A percentile compares a stretch with the other conserved stretches of the same genome.
These are phyloP conservation scores for Penicillium subrubescens DNA, from an alignment of 495 filamentous ascomycete species.

Conservation along the genomic window DNA sequence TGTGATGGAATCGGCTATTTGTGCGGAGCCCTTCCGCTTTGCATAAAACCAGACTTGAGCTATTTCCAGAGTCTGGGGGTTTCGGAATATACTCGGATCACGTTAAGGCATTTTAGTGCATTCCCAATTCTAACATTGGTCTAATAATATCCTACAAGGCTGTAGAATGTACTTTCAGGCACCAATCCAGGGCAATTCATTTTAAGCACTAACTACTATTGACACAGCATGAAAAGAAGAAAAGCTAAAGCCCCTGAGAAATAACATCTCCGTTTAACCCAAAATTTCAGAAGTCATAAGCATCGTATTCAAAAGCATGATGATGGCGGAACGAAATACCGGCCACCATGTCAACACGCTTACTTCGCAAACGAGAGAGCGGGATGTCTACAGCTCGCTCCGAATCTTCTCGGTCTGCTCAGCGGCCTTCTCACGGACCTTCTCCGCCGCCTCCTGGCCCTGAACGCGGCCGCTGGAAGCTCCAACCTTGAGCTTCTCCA, in stretches of 20 bases:
- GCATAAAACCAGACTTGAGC: background rate
- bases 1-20: background rate
- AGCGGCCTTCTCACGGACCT: slow-evolving; percentile 37
- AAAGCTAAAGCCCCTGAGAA: slow-evolving; percentile 5
- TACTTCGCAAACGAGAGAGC: background rate
- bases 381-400: slow-evolving; percentile 33
- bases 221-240: slow-evolving; percentile 10
- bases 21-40: background rate
- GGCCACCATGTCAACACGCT: background rate
- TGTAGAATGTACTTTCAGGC: background rate
- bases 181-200: slow-evolving; percentile 1
- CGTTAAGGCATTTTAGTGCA: background rate
- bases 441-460: slow-evolving; percentile 54
- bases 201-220: slow-evolving; percentile 9
- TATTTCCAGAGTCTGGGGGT: background rate
- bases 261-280: background rate
- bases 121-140: background rate
- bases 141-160: background rate
- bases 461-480: slow-evolving; percentile 64
- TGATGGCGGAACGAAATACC: slow-evolving; percentile 2
- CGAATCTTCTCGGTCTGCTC: slow-evolving; percentile 34
- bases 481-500: slow-evolving; percentile 61
- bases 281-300: slow-evolving; percentile 20
- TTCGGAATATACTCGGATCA: background rate
- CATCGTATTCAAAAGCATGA: slow-evolving; percentile 17